phyloP scores from a whole-genome alignment of 2,329 filamentous ascomycete species.

The Xylaria sp. region DNA sequence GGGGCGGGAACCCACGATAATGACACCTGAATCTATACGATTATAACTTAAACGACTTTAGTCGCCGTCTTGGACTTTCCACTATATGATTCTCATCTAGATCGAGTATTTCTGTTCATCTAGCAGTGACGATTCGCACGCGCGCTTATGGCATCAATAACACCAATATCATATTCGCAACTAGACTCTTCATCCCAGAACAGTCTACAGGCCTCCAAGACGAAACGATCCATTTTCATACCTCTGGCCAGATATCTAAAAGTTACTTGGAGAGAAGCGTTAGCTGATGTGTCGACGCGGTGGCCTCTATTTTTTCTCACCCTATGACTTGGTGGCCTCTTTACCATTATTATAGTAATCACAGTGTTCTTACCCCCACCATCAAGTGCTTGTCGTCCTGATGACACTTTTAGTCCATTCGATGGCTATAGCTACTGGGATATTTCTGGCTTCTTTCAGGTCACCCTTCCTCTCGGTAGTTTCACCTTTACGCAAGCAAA shows the following conservation, averaged over 20 bases:
- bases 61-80: too few relatives aligned
- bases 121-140: too few relatives aligned
- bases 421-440: slow-evolving; percentile 31
- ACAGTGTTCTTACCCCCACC: not conserved
- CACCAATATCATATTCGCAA: not conserved
- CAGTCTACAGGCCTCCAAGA: not conserved
- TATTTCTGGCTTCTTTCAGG: slow-evolving; percentile 36
- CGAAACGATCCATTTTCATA: not conserved
- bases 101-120: too few relatives aligned
- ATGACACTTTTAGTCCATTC: slow-evolving; percentile 33
- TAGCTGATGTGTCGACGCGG: not conserved
- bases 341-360: not conserved
- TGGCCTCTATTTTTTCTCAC: slow-evolving; percentile 2
- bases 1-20: too few relatives aligned
- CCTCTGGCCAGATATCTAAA: not conserved
- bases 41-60: too few relatives aligned
- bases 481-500: slow-evolving; percentile 35
- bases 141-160: not conserved
- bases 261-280: not conserved
- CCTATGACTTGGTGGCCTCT: not conserved
- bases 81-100: too few relatives aligned
- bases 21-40: too few relatives aligned
- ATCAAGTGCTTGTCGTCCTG: slow-evolving; percentile 31
- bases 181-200: not conserved
- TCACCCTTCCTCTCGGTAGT: slow-evolving; percentile 35